Evolutionary conservation across 1,139 yeast genomes (phyloP).

Genomic region (Saccharomyces uvarum): DNA sequence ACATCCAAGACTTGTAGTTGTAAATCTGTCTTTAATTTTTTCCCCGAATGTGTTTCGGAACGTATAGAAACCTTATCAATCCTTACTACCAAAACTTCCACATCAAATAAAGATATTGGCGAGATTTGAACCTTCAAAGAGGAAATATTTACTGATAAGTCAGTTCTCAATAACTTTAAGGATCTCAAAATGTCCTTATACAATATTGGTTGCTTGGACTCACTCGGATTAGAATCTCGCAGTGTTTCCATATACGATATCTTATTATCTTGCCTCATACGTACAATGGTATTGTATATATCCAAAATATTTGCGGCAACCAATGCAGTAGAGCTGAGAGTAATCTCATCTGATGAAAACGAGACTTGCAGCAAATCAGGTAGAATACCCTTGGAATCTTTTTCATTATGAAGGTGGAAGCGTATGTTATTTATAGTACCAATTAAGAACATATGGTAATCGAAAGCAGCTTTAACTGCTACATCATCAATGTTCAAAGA

Average conservation of each 20-base stretch:
- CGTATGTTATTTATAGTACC: constrained; percentile 44
- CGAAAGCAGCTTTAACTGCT: constrained; percentile 61
- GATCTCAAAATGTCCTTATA: constrained; percentile 23
- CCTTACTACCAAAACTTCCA: constrained; percentile 60
- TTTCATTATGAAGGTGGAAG: constrained; percentile 62
- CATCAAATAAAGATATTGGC: constrained; percentile 69
- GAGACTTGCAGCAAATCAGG: constrained; percentile 59
- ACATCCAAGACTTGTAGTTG: constrained; percentile 52
- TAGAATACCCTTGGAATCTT: constrained; percentile 38
- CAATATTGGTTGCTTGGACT: constrained; percentile 12
- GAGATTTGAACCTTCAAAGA: constrained; percentile 54
- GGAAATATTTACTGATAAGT: constrained; percentile 53
- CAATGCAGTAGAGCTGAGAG: constrained; percentile 67
- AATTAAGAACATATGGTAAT: constrained; percentile 75
- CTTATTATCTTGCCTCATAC: constrained; percentile 68
- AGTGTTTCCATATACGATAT: constrained; percentile 66
- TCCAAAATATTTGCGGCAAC: constrained; percentile 79
- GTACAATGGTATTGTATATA: constrained; percentile 58
- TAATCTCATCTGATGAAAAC: constrained; percentile 48
- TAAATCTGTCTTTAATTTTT: constrained; percentile 39
- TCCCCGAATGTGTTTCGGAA: constrained; percentile 46
- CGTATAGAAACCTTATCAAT: constrained; percentile 54
- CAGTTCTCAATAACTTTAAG: constrained; percentile 40
- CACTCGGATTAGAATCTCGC: constrained; percentile 26
- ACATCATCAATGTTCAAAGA: constrained; percentile 51